Base-by-base conservation (phyloP, 306 rosid species). In the Trifolium pratense region DNA sequence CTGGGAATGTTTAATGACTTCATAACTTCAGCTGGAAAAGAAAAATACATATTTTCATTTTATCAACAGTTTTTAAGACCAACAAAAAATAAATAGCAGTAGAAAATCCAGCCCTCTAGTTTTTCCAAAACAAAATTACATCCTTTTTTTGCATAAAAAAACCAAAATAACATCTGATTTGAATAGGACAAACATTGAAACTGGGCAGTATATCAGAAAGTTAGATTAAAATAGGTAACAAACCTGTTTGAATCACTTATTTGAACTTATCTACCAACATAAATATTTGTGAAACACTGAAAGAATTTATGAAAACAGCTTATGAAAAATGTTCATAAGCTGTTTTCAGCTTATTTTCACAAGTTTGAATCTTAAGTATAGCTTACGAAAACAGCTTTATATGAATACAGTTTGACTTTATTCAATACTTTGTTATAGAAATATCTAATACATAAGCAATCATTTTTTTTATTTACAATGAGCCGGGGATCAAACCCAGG, bases 21-120 rank as follows among this genome's bases (percentile, higher is more conserved):
- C 98, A 93, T 89, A 52, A 83, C 96, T 77, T 93, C 87, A 57
- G 94, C 98, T 90, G 89, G 43, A 78, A 78, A 18, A 46, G 72
- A 66, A 14, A 31, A 68, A 37, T 58, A 67, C 25, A 71, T 39
- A 39, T n/a, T 53, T 51, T 25, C 79, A 78, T 31, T 15, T 40
- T 40, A 34, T 48, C 57, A 31, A 18, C 65, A 45, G 14, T 20
- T 68, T 8, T n/a, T 53, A 21, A 66, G 9, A 79, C 51, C 57
- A 62, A 17, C 4, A 8, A 46, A 46, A 31, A 46, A 46, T 31
- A 59, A 59, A 14, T 18, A 60, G 58, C 32, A 74, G 39, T 32
- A 15, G 18, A 8, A 48, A 74, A 13, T 34, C 70, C 12, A 42
- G 62, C 23, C 21, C 65, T 0, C 29, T 7, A 59, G 39, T n/a